Evolutionary conservation across 306 rosid species (phyloP), one percentile per base, ranked within the genome.

Genomic region (Cicer judaicum): DNA sequence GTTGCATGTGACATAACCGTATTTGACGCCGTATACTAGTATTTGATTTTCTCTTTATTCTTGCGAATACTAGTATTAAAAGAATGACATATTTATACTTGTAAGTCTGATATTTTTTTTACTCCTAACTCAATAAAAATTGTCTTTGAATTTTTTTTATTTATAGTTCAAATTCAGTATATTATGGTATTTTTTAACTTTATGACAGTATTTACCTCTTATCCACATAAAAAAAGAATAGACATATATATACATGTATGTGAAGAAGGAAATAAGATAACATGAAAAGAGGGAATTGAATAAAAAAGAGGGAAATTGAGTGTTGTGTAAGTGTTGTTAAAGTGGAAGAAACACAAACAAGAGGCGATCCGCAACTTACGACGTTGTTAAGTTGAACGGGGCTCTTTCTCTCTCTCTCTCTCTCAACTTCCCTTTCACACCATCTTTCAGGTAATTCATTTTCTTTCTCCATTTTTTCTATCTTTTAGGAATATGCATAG

Each of bases 321-420:
- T 11, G 49, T 10, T 0, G 29, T 24, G 29, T 24, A 24, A 74
- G 21, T 52, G 57, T 50, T 56, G 46, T 21, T 42, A 47, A 43
- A 62, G 63, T 6, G 70, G 64, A 77, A 61, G 79, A 72, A 83
- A 72, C 13, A 61, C 75, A 72, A 83, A 72, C 13, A 54, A 42
- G 48, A 44, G 79, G 57, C 57, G 85, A 80, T 83, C 87, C 89
- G 79, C 36, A 79, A 81, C 42, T 43, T 72, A 13, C 75, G 85
- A 73, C 69, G 78, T 69, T 56, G 73, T 65, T 75, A 47, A 66
- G 68, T 59, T 68, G 50, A 70, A 52, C 59, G 43, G 70, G 38
- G 78, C 14, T 41, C 61, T 40, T 65, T 57, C 56, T 68, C 43
- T 67, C 8, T 40, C 70, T 57, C 56, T 68, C 43, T 16, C 60